Conservation (phyloP, 306 rosid genomes). For the Prinsepia uniflora region DNA sequence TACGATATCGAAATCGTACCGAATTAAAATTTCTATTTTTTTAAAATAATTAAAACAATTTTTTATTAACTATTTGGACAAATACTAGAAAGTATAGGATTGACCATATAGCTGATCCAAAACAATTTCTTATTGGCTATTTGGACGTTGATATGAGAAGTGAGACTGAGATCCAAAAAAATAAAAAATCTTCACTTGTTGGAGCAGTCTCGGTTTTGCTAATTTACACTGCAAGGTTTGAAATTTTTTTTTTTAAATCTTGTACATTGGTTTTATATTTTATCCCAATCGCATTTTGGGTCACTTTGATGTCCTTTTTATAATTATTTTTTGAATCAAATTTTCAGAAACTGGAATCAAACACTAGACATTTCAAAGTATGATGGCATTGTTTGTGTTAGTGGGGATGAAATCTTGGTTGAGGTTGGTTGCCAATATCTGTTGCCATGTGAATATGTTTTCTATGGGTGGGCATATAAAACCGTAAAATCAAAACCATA, state of each 20-base stretch:
- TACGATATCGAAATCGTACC: no score
- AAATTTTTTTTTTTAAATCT: conserved; percentile 8
- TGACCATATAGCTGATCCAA: no score
- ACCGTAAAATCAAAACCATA: no score
- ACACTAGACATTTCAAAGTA: conserved; percentile 57
- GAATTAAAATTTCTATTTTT: no score
- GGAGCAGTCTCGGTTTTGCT: no score
- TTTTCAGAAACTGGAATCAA: conserved; percentile 41
- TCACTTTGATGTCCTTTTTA: not conserved
- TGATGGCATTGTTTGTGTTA: conserved; percentile 85
- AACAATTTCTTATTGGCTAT: no score
- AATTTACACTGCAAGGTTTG: conserved; percentile 69
- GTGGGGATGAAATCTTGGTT: conserved; percentile 93
- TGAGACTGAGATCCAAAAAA: no score
- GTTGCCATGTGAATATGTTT: not conserved
- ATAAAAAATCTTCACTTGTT: no score
- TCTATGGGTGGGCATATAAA: not conserved
- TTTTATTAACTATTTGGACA: no score
- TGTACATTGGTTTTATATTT: not conserved
- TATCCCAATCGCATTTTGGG: not conserved
- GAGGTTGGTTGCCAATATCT: conserved; percentile 68
- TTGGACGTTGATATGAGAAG: no score
- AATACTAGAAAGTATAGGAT: no score
- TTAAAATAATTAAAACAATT: no score
- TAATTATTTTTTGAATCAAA: conserved; percentile 35